A percentile compares a stretch with the other conserved stretches of the same genome.
These are phyloP conservation scores for Beauveria pseudobassiana DNA, from an alignment of 2,329 filamentous ascomycete species.

Conservation along the genomic window DNA sequence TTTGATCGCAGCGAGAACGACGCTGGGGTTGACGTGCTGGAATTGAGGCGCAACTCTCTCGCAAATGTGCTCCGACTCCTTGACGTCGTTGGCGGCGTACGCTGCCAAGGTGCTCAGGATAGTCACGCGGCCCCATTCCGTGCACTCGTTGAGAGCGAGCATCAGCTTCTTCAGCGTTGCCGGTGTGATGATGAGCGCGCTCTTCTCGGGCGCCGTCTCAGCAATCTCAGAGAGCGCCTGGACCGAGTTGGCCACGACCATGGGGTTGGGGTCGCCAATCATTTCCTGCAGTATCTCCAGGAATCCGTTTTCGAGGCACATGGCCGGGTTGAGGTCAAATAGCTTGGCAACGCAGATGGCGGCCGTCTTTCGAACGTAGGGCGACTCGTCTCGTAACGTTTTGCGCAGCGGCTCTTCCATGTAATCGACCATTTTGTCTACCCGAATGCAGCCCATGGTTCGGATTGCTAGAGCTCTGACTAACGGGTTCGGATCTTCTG, in stretches of 20 bases:
- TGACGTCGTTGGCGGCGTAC: conserved; percentile 78
- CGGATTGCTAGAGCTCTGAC: conserved; percentile 91
- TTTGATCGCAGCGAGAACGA: conserved; percentile 95
- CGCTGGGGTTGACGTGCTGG: conserved; percentile 95
- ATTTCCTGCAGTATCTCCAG: conserved; percentile 88
- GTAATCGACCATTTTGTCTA: conserved; percentile 99
- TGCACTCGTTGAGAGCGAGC: conserved; percentile 95
- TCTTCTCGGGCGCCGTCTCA: conserved; percentile 85
- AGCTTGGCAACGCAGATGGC: conserved; percentile 97
- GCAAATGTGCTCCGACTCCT: conserved; percentile 97
- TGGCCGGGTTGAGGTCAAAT: conserved; percentile 84
- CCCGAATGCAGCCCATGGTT: conserved; percentile 97
- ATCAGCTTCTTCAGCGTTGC: conserved; percentile 88
- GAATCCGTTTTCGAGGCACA: conserved; percentile 97
- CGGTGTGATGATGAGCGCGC: conserved; percentile 74
- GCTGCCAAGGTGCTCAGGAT: conserved; percentile 85
- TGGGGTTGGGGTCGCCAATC: conserved; percentile 95
- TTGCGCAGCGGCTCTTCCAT: conserved; percentile 98
- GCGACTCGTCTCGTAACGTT: conserved; percentile 92
- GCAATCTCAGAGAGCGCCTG: conserved; percentile 87
- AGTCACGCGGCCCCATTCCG: conserved; percentile 94
- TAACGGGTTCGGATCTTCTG: conserved; percentile 94
- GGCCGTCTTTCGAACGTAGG: conserved; percentile 96
- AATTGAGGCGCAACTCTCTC: conserved; percentile 95
- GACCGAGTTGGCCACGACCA: conserved; percentile 98